Base-by-base conservation (phyloP, 2,329 filamentous ascomycete species). In the Pseudocercospora cruenta region DNA sequence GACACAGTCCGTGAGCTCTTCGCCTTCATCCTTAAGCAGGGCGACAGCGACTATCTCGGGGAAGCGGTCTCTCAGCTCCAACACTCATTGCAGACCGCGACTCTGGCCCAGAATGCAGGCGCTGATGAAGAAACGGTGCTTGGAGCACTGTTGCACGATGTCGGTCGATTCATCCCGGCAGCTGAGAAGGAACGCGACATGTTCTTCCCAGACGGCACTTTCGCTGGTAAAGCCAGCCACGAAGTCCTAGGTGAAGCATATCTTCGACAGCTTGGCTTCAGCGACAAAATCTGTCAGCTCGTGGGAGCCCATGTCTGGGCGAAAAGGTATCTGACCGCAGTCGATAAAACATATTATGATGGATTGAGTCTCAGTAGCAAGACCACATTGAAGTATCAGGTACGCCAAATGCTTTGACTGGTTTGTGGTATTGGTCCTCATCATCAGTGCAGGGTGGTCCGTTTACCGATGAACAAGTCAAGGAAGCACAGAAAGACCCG, bases 111-210 rank as follows among this genome's bases (percentile, higher is more conserved):
- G 31, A 53, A 68, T 28, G 66, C 72, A 21, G 67, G 65, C 22
- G 65, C 67, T 14, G 70, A 75, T 47, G 67, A 71, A 14, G 72
- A 75, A n/a, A 75, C 77, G 2, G 68, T 80, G 3, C 71, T 80
- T 24, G 80, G 79, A 0, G 78, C 80, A 7, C 70, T 82, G 9
- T 73, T 82, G 4, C 80, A 82, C 66, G 80, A 82, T 60, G 78
- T 81, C 57, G 80, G 80, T 16, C 79, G 80, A 26, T 79, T 81
- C 63, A 76, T 81, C 14, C 80, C 80, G 73, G 65, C 72, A 64
- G 26, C 75, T 67, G 22, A 75, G 70, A 65, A 70, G 21, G 69
- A 69, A 68, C 31, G 58, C 7, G 55, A 63, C 21, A 69, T 73
- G 22, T 68, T 77, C 36, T 64, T 63, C 10, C 69, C 69, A 6